Evolutionary conservation across 768 basidiomycete species (phyloP), one percentile per base, ranked within the genome.

Genomic region (Galerina marginata): DNA sequence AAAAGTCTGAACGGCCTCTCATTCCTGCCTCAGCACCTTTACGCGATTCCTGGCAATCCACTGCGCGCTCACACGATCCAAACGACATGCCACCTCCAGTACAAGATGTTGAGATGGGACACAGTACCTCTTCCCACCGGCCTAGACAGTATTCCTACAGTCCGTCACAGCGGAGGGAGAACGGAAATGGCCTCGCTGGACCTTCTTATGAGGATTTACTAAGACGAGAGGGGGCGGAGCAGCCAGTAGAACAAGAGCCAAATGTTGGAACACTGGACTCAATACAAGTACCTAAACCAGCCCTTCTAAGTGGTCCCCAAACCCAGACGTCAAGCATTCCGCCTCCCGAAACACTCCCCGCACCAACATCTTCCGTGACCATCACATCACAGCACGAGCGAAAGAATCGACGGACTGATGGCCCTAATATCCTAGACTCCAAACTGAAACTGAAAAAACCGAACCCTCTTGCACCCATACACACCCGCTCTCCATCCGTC

Each of bases 151-250:
- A 54, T 9, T 60, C 59, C 47, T 52, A 56, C 39, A 23, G 46
- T 44, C 49, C 55, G 20, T 44, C 47, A 39, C 49, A 59, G 3
- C 53, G 57, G 51, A 23, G 7, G 11, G 14, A 57, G 60, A 66
- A 67, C 64, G 43, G 56, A 9, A 74, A 73, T 14, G 73, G 71
- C 7, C 71, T 81, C 14, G 78, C 74, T 11, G 80, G 82, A 1
- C 80, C 77, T 2, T 76, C 80, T 2, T 81, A 81, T 56, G 81
- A 82, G 60, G 73, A 79, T 51, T 65, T 78, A 16, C 40, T 67
- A 25, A 62, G 56, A 50, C 50, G 62, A 39, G 67, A 71, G 49
- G 67, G 45, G 2, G 44, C 23, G 25, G 23, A 40, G 12, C 54
- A 23, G 29, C 37, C 45, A 40, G 52, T 46, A 9, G 40, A 26